Evolutionary conservation across 441 rosid genomes (phyloP), one percentile per base, ranked within the genome.

Genomic region (Isatis lusitanica): DNA sequence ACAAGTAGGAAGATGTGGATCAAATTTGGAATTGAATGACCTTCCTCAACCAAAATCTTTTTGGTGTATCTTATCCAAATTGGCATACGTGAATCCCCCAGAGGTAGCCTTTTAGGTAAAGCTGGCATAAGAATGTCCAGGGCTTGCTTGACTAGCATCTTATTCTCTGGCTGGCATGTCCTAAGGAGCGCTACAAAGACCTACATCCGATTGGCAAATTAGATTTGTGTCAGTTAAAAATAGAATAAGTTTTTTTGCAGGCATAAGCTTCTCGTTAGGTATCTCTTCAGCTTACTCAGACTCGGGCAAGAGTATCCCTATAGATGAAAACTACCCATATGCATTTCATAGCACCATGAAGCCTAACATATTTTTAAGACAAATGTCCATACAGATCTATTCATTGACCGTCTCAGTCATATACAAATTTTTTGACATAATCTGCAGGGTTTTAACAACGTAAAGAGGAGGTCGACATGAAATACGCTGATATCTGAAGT

Each of bases 51-150:
- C 80, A 96, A 84, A 66, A 96, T 94, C 73, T 96, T 96, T 83
- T 96, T 96, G 62, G 99, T 96, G 85, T 94, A 94, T 82, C 96
- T 83, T 81, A 96, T 96, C 99, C 99, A 96, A 75, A 94, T 92
- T 35, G 99, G 99, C 99, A 96, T 96, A 61, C 96, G 97, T 81
- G 97, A 90, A 81, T 96, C 98, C 51, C 97, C 99, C 71, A 82
- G 91, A 77, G 99, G 99, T 61, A 96, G 86, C 83, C 98, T 90
- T 79, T 86, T 85, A 24, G 99, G 99, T 74, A 96, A 84, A 31
- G 99, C 98, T 42, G 99, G 99, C 98, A 96, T 96, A 56, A 96
- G 84, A 73, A 96, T 96, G 79, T 96, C 99, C 83, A 96, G 90
- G 43, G 99, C 99, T 87, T 94, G 99, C 89, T 94, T 96, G 76